Base-by-base conservation (phyloP, 768 basidiomycete genomes). In the Panellus pusillus region DNA sequence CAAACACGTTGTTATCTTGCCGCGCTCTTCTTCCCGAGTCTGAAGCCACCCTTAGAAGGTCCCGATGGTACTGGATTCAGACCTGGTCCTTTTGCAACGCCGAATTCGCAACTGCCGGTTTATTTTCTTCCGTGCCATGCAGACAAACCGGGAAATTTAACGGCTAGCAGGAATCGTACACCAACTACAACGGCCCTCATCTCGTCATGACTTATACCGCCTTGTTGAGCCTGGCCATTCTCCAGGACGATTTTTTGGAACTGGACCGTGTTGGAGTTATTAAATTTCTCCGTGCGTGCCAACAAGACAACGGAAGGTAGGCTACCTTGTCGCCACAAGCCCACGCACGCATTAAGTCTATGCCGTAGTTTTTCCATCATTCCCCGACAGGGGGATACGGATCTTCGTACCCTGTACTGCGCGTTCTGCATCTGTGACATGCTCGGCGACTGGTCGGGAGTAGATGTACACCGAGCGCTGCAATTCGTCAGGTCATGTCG, bases 121-220 rank as follows among this genome's bases (percentile, higher is more conserved):
- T 48, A 62, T 24, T 55, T 44, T 14, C 36, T 51, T 38, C 46
- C 39, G 50, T 37, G 11, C 39, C 39, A 47, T 60, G 37, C 39
- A 37, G 18, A 35, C 36, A 17, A 38, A 44, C 9, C 24, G 24
- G 6, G 24, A 19, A 50, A 36, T 47, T 40, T 38, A 32, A 38
- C 51, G 28, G 45, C 20, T 54, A 35, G 50, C 58, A 74, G 72
- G 64, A 60, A 18, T 63, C 68, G 20, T 76, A 80, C 60, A 68
- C 73, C 9, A 75, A 79, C 32, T 82, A 84, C 64, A 81, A 89
- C 58, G 78, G 80, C 15, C 89, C 91, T 0, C 89, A 98, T 68
- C 74, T 98, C 14, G 92, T 97, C 50, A 91, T 93, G 80, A 94
- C 95, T 8, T 99, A 98, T 64, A 92, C 93, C 1, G 92, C 94